Evolutionary conservation across 306 rosid genomes (phyloP).

Genomic region (barrel medic (Medicago truncatula)): DNA sequence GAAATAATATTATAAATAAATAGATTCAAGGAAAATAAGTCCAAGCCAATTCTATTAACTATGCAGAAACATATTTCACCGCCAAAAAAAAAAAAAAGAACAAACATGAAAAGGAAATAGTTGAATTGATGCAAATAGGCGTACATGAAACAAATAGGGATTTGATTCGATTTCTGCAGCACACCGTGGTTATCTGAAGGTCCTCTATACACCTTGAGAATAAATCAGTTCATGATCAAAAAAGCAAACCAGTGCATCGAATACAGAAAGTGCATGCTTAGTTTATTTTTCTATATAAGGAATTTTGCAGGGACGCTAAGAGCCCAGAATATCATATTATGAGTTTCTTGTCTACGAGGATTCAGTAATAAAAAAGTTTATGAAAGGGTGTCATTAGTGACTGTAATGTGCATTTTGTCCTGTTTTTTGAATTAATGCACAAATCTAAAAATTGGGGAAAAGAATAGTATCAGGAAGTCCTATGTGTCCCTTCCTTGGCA

Average conservation of each 20-base stretch:
- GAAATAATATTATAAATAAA: background rate
- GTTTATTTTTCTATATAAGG: conserved; percentile 7
- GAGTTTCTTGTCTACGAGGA: background rate
- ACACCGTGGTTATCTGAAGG: conserved; percentile 62
- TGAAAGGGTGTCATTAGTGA: background rate
- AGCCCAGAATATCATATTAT: background rate
- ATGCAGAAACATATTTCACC: conserved; percentile 45
- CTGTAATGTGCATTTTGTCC: no score
- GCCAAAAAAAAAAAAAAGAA: no score
- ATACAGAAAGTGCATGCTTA: background rate
- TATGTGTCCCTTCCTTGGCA: conserved; percentile 10
- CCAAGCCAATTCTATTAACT: conserved; percentile 61
- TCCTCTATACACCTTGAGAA: conserved; percentile 63
- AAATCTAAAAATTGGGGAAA: background rate
- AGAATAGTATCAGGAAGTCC: conserved; percentile 6
- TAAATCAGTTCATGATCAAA: conserved; percentile 53
- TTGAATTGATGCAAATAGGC: conserved; percentile 22
- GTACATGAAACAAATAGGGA: conserved; percentile 17
- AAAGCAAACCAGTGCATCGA: conserved; percentile 1
- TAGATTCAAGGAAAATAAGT: conserved; percentile 50
- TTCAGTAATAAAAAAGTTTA: background rate
- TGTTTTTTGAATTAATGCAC: background rate
- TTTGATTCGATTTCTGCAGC: conserved; percentile 31
- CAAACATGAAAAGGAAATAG: background rate
- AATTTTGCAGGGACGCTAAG: background rate